phyloP scores from a whole-genome alignment of 2,329 filamentous ascomycete species.

The Xylariales sp. region DNA sequence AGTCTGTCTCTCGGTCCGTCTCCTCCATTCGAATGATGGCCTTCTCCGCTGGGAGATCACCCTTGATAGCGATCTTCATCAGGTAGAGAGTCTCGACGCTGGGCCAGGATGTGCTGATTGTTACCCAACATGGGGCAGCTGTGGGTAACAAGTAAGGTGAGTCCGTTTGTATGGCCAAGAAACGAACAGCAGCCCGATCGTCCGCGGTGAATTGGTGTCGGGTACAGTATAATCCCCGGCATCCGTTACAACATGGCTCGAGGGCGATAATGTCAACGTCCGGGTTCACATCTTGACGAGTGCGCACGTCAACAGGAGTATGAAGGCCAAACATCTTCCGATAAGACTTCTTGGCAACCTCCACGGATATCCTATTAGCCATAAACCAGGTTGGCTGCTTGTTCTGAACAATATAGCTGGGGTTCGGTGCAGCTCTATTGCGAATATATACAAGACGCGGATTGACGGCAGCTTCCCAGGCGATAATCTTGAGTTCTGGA shows the following conservation, averaged over 20 bases:
- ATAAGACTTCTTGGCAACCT: conserved; percentile 18
- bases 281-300: conserved; percentile 19
- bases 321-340: conserved; percentile 18
- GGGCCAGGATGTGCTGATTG: conserved; percentile 22
- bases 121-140: conserved; percentile 22
- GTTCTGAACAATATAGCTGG: conserved; percentile 17
- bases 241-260: conserved; percentile 26
- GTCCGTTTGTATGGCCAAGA: conserved; percentile 24
- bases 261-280: conserved; percentile 23
- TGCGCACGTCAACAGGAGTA: neutral
- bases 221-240: conserved; percentile 23
- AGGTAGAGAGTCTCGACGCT: conserved; percentile 26
- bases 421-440: conserved; percentile 18
- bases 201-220: conserved; percentile 20
- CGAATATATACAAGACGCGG: conserved; percentile 25
- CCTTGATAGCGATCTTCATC: conserved; percentile 20
- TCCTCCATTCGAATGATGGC: conserved; percentile 23
- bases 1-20: conserved; percentile 14
- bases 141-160: conserved; percentile 14
- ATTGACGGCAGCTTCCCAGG: conserved; percentile 24
- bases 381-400: conserved; percentile 22
- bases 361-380: conserved; percentile 15
- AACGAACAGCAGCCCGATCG: conserved; percentile 21
- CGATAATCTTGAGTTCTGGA: conserved; percentile 22
- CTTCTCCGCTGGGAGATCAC: conserved; percentile 18